Percentiles rank a stretch among this genome's conserved stretches.
Conservation (phyloP, 2,329 filamentous ascomycete species). For the Trichoderma harzianum region DNA sequence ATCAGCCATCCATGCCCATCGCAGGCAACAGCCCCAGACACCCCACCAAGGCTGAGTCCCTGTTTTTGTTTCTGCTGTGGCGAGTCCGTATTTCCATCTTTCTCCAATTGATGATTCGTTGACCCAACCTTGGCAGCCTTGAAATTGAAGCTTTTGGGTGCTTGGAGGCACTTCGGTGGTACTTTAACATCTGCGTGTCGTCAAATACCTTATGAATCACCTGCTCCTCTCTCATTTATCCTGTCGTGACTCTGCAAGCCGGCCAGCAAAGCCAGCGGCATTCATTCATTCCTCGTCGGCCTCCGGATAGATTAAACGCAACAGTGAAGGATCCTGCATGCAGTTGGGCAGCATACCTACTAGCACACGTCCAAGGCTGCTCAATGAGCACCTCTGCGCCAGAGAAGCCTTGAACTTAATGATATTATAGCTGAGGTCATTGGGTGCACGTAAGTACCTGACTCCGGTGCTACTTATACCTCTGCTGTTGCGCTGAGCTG, state of each 20-base stretch:
- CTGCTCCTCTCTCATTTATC: neutral
- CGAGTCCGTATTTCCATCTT: neutral
- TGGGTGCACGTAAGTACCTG: neutral
- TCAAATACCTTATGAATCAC: neutral
- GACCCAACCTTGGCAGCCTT: neutral
- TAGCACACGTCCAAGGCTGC: neutral
- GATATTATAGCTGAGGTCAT: neutral
- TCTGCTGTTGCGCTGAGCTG: neutral
- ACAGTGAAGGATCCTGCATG: neutral
- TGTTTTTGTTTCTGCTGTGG: neutral
- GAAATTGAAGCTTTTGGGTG: neutral
- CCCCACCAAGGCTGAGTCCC: neutral
- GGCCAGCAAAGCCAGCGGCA: neutral
- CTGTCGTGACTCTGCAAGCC: neutral
- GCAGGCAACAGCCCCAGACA: constrained; percentile 1
- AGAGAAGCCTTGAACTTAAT: neutral
- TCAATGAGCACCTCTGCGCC: neutral
- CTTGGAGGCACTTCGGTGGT: neutral
- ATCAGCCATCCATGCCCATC: neutral
- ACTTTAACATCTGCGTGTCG: neutral
- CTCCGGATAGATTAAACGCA: neutral
- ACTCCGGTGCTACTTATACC: neutral
- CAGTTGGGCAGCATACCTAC: neutral
- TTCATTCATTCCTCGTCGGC: neutral
- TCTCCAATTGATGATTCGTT: neutral